Conservation (phyloP, 345 rosid genomes). For the Murraya paniculata region DNA sequence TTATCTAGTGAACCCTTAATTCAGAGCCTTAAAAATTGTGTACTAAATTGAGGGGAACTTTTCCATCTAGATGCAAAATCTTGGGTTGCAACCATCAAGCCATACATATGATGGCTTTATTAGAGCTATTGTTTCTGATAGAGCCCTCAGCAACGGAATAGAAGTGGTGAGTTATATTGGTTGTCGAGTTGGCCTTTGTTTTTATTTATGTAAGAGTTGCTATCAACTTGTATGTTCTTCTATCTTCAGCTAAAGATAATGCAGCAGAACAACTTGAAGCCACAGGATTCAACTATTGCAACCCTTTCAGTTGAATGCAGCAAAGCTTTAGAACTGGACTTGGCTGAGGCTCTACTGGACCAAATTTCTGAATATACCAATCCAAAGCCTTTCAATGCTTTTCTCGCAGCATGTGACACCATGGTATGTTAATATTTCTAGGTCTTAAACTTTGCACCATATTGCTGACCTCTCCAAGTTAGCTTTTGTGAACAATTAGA, state of each 20-base stretch:
- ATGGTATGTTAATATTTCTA: slow-evolving; percentile 47
- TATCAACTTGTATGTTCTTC: background rate
- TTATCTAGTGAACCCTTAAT: background rate
- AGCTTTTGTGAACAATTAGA: background rate
- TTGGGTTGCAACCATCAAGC: slow-evolving; percentile 68
- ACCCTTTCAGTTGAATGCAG: slow-evolving; percentile 61
- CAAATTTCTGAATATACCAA: slow-evolving; percentile 42
- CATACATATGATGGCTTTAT: slow-evolving; percentile 60
- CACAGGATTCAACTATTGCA: slow-evolving; percentile 61
- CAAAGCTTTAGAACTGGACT: slow-evolving; percentile 62
- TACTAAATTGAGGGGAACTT: slow-evolving; percentile 11
- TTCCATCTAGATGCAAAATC: slow-evolving; percentile 62
- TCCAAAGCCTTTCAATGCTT: slow-evolving; percentile 55
- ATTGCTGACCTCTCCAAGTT: background rate
- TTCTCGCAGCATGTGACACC: slow-evolving; percentile 62
- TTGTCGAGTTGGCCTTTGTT: slow-evolving; percentile 12
- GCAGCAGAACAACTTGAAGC: slow-evolving; percentile 65
- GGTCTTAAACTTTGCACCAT: background rate
- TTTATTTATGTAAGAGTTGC: slow-evolving; percentile 1
- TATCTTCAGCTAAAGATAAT: slow-evolving; percentile 61
- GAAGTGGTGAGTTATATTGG: slow-evolving; percentile 44
- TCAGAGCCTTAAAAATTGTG: background rate
- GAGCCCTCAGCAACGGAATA: slow-evolving; percentile 51
- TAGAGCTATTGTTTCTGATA: slow-evolving; percentile 52
- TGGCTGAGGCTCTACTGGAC: slow-evolving; percentile 69